A percentile compares a stretch with the other conserved stretches of the same genome.
These are phyloP conservation scores for Podila minutissima DNA, from an alignment of 192 early-diverging fungal species.

Conservation along the genomic window DNA sequence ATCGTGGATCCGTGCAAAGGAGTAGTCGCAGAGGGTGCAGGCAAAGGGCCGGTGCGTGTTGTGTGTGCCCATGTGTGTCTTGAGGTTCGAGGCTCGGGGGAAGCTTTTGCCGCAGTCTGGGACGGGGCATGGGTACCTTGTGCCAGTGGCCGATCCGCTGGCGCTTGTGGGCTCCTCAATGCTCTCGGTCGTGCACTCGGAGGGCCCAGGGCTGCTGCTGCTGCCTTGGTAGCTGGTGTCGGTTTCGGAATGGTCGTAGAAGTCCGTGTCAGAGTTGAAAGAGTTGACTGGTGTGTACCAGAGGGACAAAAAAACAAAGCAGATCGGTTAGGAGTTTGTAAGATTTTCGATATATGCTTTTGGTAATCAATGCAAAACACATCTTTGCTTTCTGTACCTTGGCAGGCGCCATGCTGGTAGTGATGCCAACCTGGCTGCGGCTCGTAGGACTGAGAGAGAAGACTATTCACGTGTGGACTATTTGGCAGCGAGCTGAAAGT, in stretches of 20 bases:
- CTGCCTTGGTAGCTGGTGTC: not conserved
- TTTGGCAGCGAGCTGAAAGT: no score
- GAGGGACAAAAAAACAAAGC: not conserved
- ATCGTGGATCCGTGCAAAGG: conserved; percentile 87
- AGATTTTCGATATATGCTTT: no score
- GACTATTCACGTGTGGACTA: no score
- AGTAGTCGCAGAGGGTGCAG: conserved; percentile 72
- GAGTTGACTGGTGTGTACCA: not conserved
- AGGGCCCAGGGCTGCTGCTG: not conserved
- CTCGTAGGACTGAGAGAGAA: no score
- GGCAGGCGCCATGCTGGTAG: no score
- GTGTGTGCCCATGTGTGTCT: conserved; percentile 75
- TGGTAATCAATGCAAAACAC: no score
- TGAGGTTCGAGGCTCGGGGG: conserved; percentile 73
- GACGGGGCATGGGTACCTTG: conserved; percentile 7
- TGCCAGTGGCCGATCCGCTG: not conserved
- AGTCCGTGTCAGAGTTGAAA: no score
- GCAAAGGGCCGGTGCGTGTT: conserved; percentile 69
- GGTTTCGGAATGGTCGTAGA: not conserved
- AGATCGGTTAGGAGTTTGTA: no score
- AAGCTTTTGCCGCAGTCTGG: conserved; percentile 69
- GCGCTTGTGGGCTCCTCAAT: not conserved
- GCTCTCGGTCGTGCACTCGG: not conserved
- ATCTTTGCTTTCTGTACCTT: no score
- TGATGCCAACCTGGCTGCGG: no score